phyloP scores from a whole-genome alignment of 1,139 yeast genomes.

The Nakaseomyces uthaithaninus region DNA sequence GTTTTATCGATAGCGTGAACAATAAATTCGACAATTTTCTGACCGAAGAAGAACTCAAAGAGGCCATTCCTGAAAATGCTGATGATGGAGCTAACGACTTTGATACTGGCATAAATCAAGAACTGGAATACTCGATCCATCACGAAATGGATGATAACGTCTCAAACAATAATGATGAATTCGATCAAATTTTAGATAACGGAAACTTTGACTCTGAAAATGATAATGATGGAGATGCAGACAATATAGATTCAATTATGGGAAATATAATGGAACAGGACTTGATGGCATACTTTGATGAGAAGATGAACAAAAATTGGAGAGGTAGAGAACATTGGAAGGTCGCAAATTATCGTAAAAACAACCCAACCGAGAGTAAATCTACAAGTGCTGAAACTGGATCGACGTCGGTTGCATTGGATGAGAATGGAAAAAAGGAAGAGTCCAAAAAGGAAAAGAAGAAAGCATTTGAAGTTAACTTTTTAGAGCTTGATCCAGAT shows the following conservation, averaged over 20 bases:
- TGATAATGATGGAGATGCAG: slow-evolving; percentile 17
- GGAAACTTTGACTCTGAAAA: slow-evolving; percentile 21
- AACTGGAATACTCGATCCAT: slow-evolving; percentile 17
- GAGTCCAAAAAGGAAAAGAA: slow-evolving; percentile 30
- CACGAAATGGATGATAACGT: slow-evolving; percentile 31
- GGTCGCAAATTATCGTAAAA: slow-evolving; percentile 49
- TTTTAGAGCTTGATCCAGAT: slow-evolving; percentile 36
- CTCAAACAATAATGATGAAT: background rate
- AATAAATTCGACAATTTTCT: slow-evolving; percentile 28
- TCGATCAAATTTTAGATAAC: slow-evolving; percentile 20
- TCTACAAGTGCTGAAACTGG: slow-evolving; percentile 19
- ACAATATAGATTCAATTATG: slow-evolving; percentile 14
- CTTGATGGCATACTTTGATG: slow-evolving; percentile 74
- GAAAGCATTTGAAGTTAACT: slow-evolving; percentile 40
- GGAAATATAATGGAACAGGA: slow-evolving; percentile 50
- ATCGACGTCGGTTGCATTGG: slow-evolving; percentile 28
- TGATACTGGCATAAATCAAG: slow-evolving; percentile 14
- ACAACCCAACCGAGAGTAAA: slow-evolving; percentile 9
- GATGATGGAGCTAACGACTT: slow-evolving; percentile 24
- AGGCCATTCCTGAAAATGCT: slow-evolving; percentile 33
- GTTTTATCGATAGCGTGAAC: slow-evolving; percentile 44
- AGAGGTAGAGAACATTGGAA: slow-evolving; percentile 95
- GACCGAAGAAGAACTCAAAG: slow-evolving; percentile 31
- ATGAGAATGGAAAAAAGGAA: background rate
- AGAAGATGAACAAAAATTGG: slow-evolving; percentile 63